Base-by-base conservation (phyloP, 805 yeast species). In the Barnettozyma populi region DNA sequence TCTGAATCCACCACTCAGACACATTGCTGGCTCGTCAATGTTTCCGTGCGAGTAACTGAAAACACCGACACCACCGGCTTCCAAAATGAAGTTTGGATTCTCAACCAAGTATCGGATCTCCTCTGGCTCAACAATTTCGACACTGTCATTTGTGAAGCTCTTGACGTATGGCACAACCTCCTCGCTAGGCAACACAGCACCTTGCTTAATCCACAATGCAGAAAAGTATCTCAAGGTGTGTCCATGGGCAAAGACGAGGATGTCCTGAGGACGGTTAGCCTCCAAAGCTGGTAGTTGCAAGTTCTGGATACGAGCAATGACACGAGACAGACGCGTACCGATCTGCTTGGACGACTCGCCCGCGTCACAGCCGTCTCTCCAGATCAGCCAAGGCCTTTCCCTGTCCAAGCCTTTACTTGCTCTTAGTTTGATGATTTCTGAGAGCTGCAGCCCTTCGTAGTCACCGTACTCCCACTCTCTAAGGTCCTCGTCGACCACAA, bases 391-490 rank as follows among this genome's bases (percentile, higher is more conserved):
- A 5, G 71, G 70, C 32, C 55, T 59, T 36, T 71, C 74, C 29
- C 57, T 51, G 40, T 71, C 78, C 36, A 86, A 66, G 0, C 94
- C 95, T 46, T 82, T 73, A 25, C 67, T 57, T 24, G 68, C 67
- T 62, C 96, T 78, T 54, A 79, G 65, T 13, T 71, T 77, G 39
- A 74, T 68, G 63, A 90, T 89, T 57, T 90, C 79, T 7, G 69
- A 63, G 2, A 96, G 85, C 48, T 75, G 62, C 55, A 82, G 65
- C 5, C 98, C 98, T 71, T 92, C 98, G 65, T 92, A 92, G 61
- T 87, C 94, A 56, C 98, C 98, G 60, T 92, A 92, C 55, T 88
- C 95, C 97, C 97, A 92, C 68, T 92, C 98, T 57, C 94, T 77
- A 43, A 90, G 67, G 58, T 88, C 90, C 43, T 86, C 80, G 52